phyloP scores from a whole-genome alignment of 1,139 yeast species.

The Blastobotrys ciferrii region DNA sequence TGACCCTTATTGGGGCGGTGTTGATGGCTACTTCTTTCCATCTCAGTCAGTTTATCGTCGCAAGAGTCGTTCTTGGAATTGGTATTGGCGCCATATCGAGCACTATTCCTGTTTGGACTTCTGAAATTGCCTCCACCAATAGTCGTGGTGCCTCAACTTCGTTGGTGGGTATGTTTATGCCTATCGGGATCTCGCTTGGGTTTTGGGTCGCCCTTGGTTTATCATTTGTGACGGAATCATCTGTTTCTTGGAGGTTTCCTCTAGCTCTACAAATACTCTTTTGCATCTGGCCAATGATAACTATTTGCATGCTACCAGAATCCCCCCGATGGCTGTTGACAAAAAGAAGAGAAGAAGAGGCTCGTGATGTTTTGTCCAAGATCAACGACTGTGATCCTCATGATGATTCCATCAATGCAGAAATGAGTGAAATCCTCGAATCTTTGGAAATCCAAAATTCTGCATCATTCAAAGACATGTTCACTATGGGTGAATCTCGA shows the following conservation, averaged over 20 bases:
- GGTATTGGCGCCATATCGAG: conserved; percentile 83
- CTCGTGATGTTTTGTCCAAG: conserved; percentile 46
- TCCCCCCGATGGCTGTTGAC: conserved; percentile 50
- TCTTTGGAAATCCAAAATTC: conserved; percentile 22
- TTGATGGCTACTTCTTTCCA: conserved; percentile 58
- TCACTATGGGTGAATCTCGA: conserved; percentile 42
- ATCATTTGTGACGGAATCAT: conserved; percentile 30
- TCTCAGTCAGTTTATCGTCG: conserved; percentile 67
- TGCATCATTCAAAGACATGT: conserved; percentile 23
- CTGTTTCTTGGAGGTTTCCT: conserved; percentile 58
- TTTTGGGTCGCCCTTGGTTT: conserved; percentile 67
- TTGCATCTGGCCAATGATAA: conserved; percentile 19
- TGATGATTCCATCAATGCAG: conserved; percentile 32
- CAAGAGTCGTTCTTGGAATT: conserved; percentile 70
- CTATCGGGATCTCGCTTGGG: conserved; percentile 67
- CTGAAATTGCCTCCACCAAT: conserved; percentile 69
- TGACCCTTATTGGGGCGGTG: conserved; percentile 62
- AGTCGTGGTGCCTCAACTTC: conserved; percentile 70
- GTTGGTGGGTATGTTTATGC: conserved; percentile 67
- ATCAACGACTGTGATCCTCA: conserved; percentile 36
- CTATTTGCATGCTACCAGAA: conserved; percentile 40
- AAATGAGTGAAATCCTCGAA: conserved; percentile 28
- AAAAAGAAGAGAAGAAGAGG: conserved; percentile 45
- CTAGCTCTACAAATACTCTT: conserved; percentile 30
- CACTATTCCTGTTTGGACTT: conserved; percentile 79